Evolutionary conservation across 1,284 basidiomycete genomes (phyloP).

Genomic region (Xerocomus minutiporus): DNA sequence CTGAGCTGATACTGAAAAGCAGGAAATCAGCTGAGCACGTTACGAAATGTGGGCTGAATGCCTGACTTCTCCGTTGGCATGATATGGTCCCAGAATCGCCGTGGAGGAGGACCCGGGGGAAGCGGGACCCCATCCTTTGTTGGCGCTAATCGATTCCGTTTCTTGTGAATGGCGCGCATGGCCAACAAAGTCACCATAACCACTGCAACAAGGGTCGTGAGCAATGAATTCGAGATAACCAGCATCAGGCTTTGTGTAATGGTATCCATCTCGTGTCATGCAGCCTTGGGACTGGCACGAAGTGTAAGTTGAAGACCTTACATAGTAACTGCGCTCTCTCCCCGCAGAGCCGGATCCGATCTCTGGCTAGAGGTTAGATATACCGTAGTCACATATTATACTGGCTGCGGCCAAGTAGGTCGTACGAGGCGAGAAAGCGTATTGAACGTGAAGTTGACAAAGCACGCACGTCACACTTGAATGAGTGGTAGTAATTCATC

Average conservation of each 20-base stretch:
- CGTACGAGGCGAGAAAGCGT: no score
- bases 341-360: no score
- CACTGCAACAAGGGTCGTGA: neutral
- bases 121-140: constrained; percentile 12
- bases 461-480: no score
- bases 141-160: neutral
- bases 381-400: no score
- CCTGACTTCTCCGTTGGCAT: constrained; percentile 22
- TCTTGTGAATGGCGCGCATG: neutral
- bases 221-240: neutral
- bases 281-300: no score
- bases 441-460: no score
- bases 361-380: no score
- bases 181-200: neutral
- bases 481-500: no score
- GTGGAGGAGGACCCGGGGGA: constrained; percentile 25
- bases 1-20: constrained; percentile 15
- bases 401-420: no score
- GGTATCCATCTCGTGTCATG: no score
- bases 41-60: neutral
- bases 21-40: neutral
- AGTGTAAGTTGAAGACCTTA: no score
- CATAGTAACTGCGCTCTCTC: no score
- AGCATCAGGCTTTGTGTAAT: neutral
- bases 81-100: constrained; percentile 18